These are phyloP conservation scores for Diphasiastrum complanatum DNA, from an alignment of 83 land plant genomes.

Conservation along the genomic window DNA sequence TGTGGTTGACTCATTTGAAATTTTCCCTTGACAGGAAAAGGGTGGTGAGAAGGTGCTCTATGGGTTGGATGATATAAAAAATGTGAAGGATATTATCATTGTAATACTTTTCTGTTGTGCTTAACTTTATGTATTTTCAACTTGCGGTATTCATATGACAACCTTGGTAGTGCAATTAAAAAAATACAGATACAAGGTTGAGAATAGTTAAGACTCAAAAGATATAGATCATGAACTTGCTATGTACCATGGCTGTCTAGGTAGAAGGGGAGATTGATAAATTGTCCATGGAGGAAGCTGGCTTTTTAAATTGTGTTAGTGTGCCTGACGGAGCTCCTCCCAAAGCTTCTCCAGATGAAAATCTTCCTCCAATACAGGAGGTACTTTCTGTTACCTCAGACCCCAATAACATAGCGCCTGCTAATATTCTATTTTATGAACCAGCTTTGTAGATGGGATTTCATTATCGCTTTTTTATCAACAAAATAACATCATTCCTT, in stretches of 20 bases:
- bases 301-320: background rate
- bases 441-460: too few species aligned
- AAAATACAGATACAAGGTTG: too few species aligned
- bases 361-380: too few species aligned
- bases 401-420: too few species aligned
- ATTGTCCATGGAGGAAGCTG: constrained; percentile 1
- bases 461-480: too few species aligned
- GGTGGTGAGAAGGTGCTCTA: constrained; percentile 1
- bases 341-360: background rate
- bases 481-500: too few species aligned
- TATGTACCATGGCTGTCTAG: background rate
- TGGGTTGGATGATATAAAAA: background rate
- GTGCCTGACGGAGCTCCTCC: background rate
- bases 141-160: background rate
- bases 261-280: background rate
- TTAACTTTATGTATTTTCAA: background rate
- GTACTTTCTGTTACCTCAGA: too few species aligned
- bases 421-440: too few species aligned
- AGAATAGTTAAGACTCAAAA: too few species aligned
- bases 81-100: background rate
- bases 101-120: background rate
- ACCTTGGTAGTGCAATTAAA: background rate
- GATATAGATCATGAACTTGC: background rate
- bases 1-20: too few species aligned
- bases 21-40: too few species aligned